Percentiles rank a stretch among this genome's conserved stretches.
Evolutionary conservation across 805 yeast species (phyloP).

Genomic region (Candida andamanensis): DNA sequence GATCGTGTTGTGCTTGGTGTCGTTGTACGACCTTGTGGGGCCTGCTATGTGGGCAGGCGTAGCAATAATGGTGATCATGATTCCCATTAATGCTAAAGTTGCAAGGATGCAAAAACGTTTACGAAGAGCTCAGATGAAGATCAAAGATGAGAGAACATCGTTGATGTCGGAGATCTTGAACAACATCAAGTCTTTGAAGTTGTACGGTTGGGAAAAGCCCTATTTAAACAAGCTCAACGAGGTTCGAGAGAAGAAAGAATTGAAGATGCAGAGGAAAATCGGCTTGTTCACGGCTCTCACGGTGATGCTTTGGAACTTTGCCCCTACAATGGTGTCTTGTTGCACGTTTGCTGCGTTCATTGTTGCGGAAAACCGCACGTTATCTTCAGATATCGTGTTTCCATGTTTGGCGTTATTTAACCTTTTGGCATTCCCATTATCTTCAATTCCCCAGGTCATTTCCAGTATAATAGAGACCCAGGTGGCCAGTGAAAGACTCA

Average conservation of each 20-base stretch:
- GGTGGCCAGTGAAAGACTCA: slow-evolving; percentile 71
- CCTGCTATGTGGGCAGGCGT: slow-evolving; percentile 95
- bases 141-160: slow-evolving; percentile 88
- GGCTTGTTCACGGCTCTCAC: slow-evolving; percentile 67
- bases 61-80: slow-evolving; percentile 63
- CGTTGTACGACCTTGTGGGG: slow-evolving; percentile 70
- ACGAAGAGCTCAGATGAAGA: slow-evolving; percentile 81
- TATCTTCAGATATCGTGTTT: slow-evolving; percentile 85
- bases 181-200: slow-evolving; percentile 84
- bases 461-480: slow-evolving; percentile 83
- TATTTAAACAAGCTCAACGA: slow-evolving; percentile 64
- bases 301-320: slow-evolving; percentile 71
- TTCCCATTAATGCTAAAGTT: slow-evolving; percentile 70
- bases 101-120: slow-evolving; percentile 63
- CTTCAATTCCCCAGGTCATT: slow-evolving; percentile 85
- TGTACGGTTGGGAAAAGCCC: slow-evolving; percentile 94
- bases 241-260: slow-evolving; percentile 84
- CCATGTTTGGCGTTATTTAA: slow-evolving; percentile 87
- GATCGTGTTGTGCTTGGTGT: slow-evolving; percentile 64
- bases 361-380: slow-evolving; percentile 52
- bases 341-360: slow-evolving; percentile 82
- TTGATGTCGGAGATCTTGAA: slow-evolving; percentile 81
- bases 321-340: slow-evolving; percentile 86
- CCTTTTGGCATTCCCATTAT: slow-evolving; percentile 82
- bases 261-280: slow-evolving; percentile 66